These are phyloP conservation scores for Cryptococcus sp. DNA, from an alignment of 1,284 basidiomycete genomes.

Conservation along the genomic window DNA sequence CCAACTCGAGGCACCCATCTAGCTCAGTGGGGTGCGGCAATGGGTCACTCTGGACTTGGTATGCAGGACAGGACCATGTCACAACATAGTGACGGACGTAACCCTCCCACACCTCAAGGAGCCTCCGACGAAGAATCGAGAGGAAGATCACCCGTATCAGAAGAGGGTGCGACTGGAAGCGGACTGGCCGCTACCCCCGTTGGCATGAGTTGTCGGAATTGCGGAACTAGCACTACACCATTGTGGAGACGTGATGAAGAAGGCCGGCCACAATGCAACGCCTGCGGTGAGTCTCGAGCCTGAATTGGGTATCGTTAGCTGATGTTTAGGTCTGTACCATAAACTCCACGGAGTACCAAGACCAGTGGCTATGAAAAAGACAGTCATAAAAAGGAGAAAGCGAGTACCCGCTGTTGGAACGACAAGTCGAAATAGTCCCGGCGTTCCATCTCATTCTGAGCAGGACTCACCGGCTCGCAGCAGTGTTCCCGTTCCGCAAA, in stretches of 20 bases:
- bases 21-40: conserved; percentile 5
- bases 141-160: conserved; percentile 16
- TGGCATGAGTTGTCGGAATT: conserved; percentile 85
- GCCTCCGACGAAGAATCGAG: conserved; percentile 12
- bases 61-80: not conserved
- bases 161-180: conserved; percentile 22
- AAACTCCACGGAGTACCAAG: conserved; percentile 96
- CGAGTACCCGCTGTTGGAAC: conserved; percentile 71
- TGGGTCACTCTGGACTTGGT: not conserved
- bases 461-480: conserved; percentile 1
- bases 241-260: conserved; percentile 91
- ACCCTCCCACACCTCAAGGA: not conserved
- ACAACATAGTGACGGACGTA: not conserved
- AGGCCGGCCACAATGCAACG: conserved; percentile 71
- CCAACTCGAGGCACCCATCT: conserved; percentile 18
- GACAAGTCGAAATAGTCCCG: conserved; percentile 10
- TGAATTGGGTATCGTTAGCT: conserved; percentile 33
- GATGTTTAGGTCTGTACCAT: conserved; percentile 77
- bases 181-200: conserved; percentile 54
- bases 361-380: conserved; percentile 98
- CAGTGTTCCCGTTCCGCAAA: not conserved
- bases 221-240: conserved; percentile 88
- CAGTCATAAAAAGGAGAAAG: conserved; percentile 96
- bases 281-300: conserved; percentile 65
- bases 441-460: not conserved